Evolutionary conservation across 202 grass and related monocot genomes (phyloP).

Genomic region (Setaria viridis): DNA sequence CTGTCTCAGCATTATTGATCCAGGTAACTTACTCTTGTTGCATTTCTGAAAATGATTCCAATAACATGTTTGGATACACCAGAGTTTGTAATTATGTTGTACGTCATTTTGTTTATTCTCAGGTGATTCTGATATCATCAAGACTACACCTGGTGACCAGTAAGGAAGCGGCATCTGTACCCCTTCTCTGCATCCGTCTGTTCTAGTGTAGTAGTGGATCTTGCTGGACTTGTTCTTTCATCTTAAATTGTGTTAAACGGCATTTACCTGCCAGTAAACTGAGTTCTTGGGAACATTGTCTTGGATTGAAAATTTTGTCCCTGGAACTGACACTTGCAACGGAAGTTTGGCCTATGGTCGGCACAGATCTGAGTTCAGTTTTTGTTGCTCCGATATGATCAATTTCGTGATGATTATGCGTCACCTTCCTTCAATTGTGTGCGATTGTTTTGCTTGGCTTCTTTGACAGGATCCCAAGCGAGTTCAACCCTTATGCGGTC

Average conservation of each 20-base stretch:
- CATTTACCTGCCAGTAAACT: constrained; percentile 42
- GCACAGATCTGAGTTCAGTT: too few relatives aligned
- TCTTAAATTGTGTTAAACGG: neutral
- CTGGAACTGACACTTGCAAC: neutral
- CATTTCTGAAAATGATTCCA: too few relatives aligned
- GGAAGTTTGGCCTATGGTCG: too few relatives aligned
- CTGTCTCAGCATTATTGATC: constrained; percentile 83
- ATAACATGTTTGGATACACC: neutral
- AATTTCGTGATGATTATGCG: too few relatives aligned
- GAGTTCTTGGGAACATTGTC: constrained; percentile 11
- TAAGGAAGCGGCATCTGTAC: constrained; percentile 11
- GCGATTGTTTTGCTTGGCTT: too few relatives aligned
- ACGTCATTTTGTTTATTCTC: constrained; percentile 2
- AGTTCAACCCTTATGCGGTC: too few relatives aligned
- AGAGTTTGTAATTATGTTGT: neutral
- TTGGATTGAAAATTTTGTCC: constrained; percentile 42
- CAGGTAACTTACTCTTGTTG: constrained; percentile 31
- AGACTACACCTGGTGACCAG: constrained; percentile 62
- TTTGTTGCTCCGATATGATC: too few relatives aligned
- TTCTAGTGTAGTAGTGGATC: constrained; percentile 34
- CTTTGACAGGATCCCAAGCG: too few relatives aligned
- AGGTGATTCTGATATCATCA: constrained; percentile 86
- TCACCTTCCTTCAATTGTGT: too few relatives aligned
- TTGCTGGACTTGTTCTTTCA: constrained; percentile 34
- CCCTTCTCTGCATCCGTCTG: neutral